Conservation (phyloP, 345 rosid species). For the Populus davidiana region DNA sequence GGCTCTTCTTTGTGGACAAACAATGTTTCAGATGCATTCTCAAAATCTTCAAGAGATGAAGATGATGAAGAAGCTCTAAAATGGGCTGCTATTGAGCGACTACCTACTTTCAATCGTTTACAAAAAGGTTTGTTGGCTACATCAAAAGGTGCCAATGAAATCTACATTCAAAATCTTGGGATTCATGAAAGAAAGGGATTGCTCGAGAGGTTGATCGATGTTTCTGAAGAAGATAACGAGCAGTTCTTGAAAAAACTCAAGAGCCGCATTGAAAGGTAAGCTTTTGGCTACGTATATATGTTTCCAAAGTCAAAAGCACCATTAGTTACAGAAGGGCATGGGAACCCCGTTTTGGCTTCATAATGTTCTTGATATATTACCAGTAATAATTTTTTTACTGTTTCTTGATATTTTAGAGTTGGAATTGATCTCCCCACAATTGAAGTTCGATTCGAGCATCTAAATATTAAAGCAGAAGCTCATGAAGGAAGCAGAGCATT, state of each 20-base stretch:
- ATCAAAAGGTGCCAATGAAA: constrained; percentile 19
- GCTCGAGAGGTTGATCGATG: constrained; percentile 16
- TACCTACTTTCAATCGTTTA: constrained; percentile 44
- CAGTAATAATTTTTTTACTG: not conserved
- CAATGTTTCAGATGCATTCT: constrained; percentile 41
- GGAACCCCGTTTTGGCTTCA: not conserved
- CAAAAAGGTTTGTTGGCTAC: constrained; percentile 41
- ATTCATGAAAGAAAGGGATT: constrained; percentile 18
- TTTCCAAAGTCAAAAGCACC: not conserved
- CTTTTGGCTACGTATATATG: not conserved
- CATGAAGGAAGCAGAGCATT: constrained; percentile 64
- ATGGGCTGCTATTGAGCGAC: constrained; percentile 54
- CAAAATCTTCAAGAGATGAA: constrained; percentile 56
- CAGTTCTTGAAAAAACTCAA: constrained; percentile 22
- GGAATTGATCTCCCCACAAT: constrained; percentile 48
- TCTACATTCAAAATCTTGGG: constrained; percentile 32
- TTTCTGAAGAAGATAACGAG: constrained; percentile 26
- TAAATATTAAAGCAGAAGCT: constrained; percentile 55
- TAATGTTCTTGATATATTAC: not conserved
- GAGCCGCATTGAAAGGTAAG: constrained; percentile 23
- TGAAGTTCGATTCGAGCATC: constrained; percentile 50
- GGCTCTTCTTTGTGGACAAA: constrained; percentile 34
- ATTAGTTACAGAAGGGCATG: no score
- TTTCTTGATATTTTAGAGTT: constrained; percentile 35
- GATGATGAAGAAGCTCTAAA: constrained; percentile 58